A percentile compares a stretch with the other conserved stretches of the same genome.
These are phyloP conservation scores for Candida broadrunensis DNA, from an alignment of 805 yeast genomes.

Conservation along the genomic window DNA sequence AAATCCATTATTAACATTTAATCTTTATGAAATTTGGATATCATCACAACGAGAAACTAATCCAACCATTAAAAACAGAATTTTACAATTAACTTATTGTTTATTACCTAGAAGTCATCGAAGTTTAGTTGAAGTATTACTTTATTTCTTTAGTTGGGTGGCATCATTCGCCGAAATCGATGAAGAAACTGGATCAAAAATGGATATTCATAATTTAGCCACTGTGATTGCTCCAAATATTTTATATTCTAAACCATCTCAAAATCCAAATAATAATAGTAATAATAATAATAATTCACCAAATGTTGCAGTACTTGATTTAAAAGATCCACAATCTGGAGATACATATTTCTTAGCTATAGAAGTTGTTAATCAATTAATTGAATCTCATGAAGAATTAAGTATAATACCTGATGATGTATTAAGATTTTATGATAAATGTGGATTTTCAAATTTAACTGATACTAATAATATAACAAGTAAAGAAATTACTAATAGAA, in stretches of 20 bases:
- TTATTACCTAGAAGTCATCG: constrained; percentile 80
- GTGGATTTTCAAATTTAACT: constrained; percentile 30
- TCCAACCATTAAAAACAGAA: constrained; percentile 43
- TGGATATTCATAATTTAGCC: constrained; percentile 94
- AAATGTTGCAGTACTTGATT: not conserved
- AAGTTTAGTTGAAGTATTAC: constrained; percentile 79
- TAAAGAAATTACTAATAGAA: constrained; percentile 33
- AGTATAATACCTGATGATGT: constrained; percentile 73
- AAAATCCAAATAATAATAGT: constrained; percentile 7
- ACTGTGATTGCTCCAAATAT: constrained; percentile 95
- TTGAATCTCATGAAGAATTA: constrained; percentile 76
- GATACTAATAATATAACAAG: constrained; percentile 16
- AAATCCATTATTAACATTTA: constrained; percentile 78
- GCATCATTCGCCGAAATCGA: constrained; percentile 93
- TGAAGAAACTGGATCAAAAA: constrained; percentile 81
- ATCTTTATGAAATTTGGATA: constrained; percentile 76
- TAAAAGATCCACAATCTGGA: constrained; percentile 35
- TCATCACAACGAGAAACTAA: constrained; percentile 56
- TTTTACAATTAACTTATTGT: constrained; percentile 64
- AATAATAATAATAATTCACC: constrained; percentile 3
- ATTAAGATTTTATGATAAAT: constrained; percentile 44
- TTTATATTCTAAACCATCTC: constrained; percentile 52
- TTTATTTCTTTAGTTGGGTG: constrained; percentile 89
- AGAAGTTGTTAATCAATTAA: constrained; percentile 82
- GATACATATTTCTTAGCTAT: constrained; percentile 85